These are phyloP conservation scores for Naganishia randhawae DNA, from an alignment of 768 basidiomycete species.

Conservation along the genomic window DNA sequence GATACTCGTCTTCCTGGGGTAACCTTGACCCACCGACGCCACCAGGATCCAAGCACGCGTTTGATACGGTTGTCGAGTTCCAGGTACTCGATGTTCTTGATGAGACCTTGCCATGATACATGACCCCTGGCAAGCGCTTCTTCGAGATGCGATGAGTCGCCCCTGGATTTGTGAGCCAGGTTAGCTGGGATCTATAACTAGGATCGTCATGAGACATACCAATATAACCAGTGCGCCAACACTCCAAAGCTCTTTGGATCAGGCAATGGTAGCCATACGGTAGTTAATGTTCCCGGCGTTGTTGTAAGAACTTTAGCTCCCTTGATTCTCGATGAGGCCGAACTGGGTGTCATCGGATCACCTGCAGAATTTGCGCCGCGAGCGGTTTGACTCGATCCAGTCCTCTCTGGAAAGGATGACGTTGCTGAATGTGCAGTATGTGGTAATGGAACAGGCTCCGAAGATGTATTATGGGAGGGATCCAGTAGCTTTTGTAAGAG, in stretches of 20 bases:
- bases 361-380: neutral
- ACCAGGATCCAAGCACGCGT: constrained; percentile 71
- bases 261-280: constrained; percentile 44
- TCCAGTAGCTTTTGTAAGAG: constrained; percentile 59
- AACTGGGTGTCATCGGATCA: neutral
- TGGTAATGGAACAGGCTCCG: constrained; percentile 44
- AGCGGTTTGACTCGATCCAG: neutral
- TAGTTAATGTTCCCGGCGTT: constrained; percentile 31
- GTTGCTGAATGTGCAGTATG: neutral
- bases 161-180: constrained; percentile 77
- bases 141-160: constrained; percentile 63
- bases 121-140: constrained; percentile 62
- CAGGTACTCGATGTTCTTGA: constrained; percentile 84
- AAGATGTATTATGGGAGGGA: constrained; percentile 55
- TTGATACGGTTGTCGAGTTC: constrained; percentile 72
- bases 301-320: constrained; percentile 33
- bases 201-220: constrained; percentile 60
- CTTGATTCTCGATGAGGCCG: neutral
- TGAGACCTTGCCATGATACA: constrained; percentile 79
- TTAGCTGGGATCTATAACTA: constrained; percentile 71
- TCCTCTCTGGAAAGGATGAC: neutral
- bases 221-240: constrained; percentile 47
- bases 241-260: constrained; percentile 45
- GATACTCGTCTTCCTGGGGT: constrained; percentile 30
- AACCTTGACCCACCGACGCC: constrained; percentile 58